Conservation (phyloP, 495 filamentous ascomycete genomes). For the Trichoderma asperelloides region DNA sequence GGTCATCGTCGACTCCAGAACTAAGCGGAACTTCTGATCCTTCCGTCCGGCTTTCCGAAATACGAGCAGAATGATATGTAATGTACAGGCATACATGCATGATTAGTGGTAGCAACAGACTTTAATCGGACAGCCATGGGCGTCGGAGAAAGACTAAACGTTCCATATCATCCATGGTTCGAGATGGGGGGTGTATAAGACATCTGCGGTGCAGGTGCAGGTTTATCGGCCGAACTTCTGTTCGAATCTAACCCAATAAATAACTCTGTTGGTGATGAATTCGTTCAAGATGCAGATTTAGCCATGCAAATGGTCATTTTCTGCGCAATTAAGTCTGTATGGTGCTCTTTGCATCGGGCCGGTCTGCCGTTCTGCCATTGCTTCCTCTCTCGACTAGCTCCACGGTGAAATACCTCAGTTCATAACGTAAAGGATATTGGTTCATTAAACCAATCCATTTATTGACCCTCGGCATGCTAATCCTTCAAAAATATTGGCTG, state of each 20-base stretch:
- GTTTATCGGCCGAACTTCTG: neutral
- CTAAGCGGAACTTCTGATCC: too few relatives aligned
- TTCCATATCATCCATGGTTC: neutral
- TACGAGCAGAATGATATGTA: neutral
- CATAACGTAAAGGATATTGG: neutral
- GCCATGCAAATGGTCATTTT: neutral
- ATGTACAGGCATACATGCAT: neutral
- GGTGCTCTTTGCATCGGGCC: neutral
- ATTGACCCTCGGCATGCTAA: too few relatives aligned
- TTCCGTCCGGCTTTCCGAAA: neutral
- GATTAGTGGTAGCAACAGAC: neutral
- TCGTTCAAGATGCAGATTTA: neutral
- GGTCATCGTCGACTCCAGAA: too few relatives aligned
- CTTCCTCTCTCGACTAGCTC: neutral
- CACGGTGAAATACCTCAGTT: neutral
- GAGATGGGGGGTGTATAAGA: neutral
- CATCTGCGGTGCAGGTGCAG: neutral
- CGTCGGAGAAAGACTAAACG: neutral
- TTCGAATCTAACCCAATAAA: neutral
- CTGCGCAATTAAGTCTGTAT: neutral
- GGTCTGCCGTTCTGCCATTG: neutral
- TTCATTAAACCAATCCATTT: neutral
- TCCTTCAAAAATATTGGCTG: neutral
- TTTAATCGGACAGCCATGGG: neutral
- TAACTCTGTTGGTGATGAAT: neutral